A percentile compares a stretch with the other conserved stretches of the same genome.
phyloP scores from a whole-genome alignment of 306 rosid genomes.

The Abrus pulchellus region DNA sequence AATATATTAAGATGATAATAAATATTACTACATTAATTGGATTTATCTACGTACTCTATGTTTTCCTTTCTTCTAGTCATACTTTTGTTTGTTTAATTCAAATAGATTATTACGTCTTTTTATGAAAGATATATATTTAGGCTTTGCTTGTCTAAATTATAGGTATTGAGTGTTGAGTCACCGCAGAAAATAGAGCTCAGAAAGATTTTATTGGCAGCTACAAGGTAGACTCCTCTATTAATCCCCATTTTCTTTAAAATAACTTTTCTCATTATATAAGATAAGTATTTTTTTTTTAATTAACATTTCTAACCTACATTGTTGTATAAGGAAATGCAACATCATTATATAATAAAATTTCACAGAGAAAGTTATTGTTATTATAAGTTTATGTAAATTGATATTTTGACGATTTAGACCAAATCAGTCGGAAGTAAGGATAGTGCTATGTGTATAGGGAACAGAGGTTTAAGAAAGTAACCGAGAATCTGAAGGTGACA shows the following conservation, averaged over 20 bases:
- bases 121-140: neutral
- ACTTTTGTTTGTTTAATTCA: neutral
- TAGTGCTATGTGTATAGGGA: constrained; percentile 52
- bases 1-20: too few species aligned
- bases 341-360: neutral
- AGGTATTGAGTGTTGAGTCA: constrained; percentile 70
- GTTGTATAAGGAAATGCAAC: neutral
- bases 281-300: neutral
- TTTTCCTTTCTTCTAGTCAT: neutral
- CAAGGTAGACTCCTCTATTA: constrained; percentile 61
- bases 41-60: neutral
- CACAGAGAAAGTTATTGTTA: neutral
- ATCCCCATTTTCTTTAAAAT: neutral
- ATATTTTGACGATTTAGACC: neutral
- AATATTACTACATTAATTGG: neutral
- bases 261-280: neutral
- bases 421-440: neutral
- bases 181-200: constrained; percentile 62
- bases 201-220: constrained; percentile 70
- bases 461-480: constrained; percentile 75
- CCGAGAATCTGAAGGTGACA: constrained; percentile 65
- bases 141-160: constrained; percentile 24
- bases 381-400: neutral
- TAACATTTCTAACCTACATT: neutral
- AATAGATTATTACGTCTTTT: neutral